Percentiles rank a stretch among this genome's conserved stretches.
Conservation (phyloP, 345 rosid species). For the Acer saccharum region DNA sequence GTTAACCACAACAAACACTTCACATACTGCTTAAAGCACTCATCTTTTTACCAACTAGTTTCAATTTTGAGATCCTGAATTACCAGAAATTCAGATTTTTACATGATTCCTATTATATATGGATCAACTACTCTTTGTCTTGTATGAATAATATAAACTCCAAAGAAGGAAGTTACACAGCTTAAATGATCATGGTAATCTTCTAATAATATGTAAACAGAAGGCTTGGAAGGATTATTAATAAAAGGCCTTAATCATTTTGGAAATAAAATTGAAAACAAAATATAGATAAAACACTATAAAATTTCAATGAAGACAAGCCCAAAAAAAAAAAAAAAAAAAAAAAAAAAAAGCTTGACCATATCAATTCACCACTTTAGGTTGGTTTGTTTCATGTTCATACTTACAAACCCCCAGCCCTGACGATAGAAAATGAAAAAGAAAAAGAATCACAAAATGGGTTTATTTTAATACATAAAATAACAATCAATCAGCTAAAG, state of each 20-base stretch:
- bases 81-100: neutral
- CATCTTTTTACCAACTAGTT: too few relatives aligned
- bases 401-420: neutral
- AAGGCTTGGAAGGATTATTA: too few relatives aligned
- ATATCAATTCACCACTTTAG: neutral
- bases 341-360: neutral
- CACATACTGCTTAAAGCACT: too few relatives aligned
- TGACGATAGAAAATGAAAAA: neutral
- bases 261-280: neutral
- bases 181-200: neutral
- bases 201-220: too few relatives aligned
- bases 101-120: neutral
- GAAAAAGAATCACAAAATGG: constrained; percentile 4
- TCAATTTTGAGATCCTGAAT: neutral
- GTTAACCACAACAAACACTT: neutral
- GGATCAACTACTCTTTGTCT: neutral
- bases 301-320: too few relatives aligned
- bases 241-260: too few relatives aligned
- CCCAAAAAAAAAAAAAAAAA: too few relatives aligned
- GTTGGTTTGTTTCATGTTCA: neutral
- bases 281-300: neutral
- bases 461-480: neutral
- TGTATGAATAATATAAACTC: too few relatives aligned
- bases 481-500: neutral
- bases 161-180: neutral